Evolutionary conservation across 805 yeast species (phyloP).

Genomic region (Candida insectalens): DNA sequence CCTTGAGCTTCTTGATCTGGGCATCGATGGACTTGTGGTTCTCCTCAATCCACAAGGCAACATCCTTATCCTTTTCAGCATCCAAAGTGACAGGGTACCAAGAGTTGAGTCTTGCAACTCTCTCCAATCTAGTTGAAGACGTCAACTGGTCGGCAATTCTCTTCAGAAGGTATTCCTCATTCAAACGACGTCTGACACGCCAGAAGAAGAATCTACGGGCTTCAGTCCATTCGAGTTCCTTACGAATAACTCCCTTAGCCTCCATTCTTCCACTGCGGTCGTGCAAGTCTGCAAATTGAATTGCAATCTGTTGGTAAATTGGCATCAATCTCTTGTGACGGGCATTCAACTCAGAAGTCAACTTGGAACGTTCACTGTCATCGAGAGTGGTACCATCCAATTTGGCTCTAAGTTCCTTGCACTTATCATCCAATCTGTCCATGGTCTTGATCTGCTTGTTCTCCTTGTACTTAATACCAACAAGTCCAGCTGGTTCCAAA

Average conservation of each 20-base stretch:
- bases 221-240: slow-evolving; percentile 75
- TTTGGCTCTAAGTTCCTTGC: slow-evolving; percentile 56
- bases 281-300: slow-evolving; percentile 96
- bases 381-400: slow-evolving; percentile 42
- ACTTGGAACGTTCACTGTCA: slow-evolving; percentile 55
- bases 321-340: slow-evolving; percentile 81
- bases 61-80: slow-evolving; percentile 62
- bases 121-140: slow-evolving; percentile 61
- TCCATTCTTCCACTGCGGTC: slow-evolving; percentile 97
- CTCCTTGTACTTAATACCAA: slow-evolving; percentile 94
- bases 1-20: slow-evolving; percentile 52
- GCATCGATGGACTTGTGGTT: slow-evolving; percentile 56
- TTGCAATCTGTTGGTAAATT: slow-evolving; percentile 82
- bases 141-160: slow-evolving; percentile 58
- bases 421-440: slow-evolving; percentile 76
- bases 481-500: slow-evolving; percentile 98
- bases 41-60: slow-evolving; percentile 79
- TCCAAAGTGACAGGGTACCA: slow-evolving; percentile 73
- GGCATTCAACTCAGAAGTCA: slow-evolving; percentile 56
- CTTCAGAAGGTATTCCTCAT: slow-evolving; percentile 80
- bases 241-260: slow-evolving; percentile 84
- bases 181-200: slow-evolving; percentile 93
- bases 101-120: slow-evolving; percentile 76
- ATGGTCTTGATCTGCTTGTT: slow-evolving; percentile 87
- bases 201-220: slow-evolving; percentile 97